Evolutionary conservation across 306 rosid species (phyloP).

Genomic region (Castanea mollissima): DNA sequence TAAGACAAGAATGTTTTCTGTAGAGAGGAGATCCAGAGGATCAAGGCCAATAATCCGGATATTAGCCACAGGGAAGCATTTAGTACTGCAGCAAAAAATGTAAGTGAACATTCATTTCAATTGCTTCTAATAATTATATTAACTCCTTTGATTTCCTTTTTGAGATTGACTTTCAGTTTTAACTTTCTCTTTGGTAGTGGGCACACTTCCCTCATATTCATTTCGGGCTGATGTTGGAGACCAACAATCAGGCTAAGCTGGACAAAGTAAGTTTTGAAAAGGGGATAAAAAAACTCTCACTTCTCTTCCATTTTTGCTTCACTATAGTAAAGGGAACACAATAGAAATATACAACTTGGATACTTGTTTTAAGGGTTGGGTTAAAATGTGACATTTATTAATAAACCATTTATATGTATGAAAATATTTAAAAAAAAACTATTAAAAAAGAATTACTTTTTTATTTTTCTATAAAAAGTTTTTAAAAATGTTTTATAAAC

Average conservation of each 20-base stretch:
- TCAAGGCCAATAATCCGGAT: conserved; percentile 94
- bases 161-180: not conserved
- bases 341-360: not conserved
- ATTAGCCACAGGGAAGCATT: conserved; percentile 97
- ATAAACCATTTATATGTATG: too few relatives aligned
- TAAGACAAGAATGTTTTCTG: conserved; percentile 13
- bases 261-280: conserved; percentile 56
- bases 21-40: conserved; percentile 99
- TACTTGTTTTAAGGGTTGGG: not conserved
- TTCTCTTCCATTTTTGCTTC: not conserved
- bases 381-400: too few relatives aligned
- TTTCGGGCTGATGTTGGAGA: conserved; percentile 91
- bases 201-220: conserved; percentile 99
- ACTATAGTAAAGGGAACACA: too few relatives aligned
- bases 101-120: conserved; percentile 13
- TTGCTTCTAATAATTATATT: not conserved
- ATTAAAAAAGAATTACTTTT: too few relatives aligned
- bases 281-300: not conserved
- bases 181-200: conserved; percentile 51
- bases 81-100: conserved; percentile 97
- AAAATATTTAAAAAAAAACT: too few relatives aligned
- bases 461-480: too few relatives aligned
- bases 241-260: conserved; percentile 76
- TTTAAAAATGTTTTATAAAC: too few relatives aligned
- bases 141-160: not conserved